Conservation (phyloP, 2,329 filamentous ascomycete genomes). For the Sporothrix phasma region DNA sequence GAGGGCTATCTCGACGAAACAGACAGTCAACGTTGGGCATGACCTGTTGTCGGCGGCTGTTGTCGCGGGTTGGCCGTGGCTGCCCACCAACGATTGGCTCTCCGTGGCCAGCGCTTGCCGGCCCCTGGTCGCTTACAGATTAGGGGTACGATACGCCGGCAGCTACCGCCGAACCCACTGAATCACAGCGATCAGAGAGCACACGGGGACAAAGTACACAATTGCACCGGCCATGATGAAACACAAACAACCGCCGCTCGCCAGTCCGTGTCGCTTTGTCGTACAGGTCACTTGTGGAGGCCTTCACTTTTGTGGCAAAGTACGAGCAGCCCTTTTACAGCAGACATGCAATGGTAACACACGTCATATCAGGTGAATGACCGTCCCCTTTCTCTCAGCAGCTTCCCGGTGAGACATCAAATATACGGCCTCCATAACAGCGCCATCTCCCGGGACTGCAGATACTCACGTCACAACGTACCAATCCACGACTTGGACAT, state of each 20-base stretch:
- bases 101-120: constrained; percentile 9
- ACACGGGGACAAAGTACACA: neutral
- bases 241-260: neutral
- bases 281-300: neutral
- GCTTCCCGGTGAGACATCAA: no score
- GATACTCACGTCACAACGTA: no score
- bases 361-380: no score
- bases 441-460: no score
- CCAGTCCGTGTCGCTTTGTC: neutral
- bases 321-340: no score
- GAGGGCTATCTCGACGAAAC: no score
- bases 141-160: no score
- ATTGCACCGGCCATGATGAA: neutral
- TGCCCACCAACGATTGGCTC: constrained; percentile 11
- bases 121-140: neutral
- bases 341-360: no score
- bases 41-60: neutral
- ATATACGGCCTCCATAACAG: no score
- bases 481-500: no score
- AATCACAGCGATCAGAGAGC: neutral
- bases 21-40: no score
- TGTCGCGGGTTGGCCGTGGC: neutral
- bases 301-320: neutral
- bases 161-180: constrained; percentile 8
- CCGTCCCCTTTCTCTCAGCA: no score